Conservation (phyloP, 495 filamentous ascomycete species). For the Emericellopsis terricola region DNA sequence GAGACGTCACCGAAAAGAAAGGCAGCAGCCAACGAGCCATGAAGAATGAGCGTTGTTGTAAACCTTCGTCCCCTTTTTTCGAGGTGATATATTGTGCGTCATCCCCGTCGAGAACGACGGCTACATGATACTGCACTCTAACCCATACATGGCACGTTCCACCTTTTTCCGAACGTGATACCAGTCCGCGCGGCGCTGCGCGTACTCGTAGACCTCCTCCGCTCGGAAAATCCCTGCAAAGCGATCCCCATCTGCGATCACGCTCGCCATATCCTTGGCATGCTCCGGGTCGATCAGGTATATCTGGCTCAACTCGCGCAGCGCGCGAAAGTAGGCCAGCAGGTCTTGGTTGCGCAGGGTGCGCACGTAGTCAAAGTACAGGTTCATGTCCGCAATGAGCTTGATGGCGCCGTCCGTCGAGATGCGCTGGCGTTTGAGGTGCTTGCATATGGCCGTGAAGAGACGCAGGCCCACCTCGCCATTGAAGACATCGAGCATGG, state of each 20-base stretch:
- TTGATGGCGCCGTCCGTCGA: constrained; percentile 78
- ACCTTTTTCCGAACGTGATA: constrained; percentile 70
- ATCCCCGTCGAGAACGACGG: too few relatives aligned
- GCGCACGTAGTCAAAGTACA: constrained; percentile 71
- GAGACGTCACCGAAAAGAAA: too few relatives aligned
- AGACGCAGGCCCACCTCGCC: constrained; percentile 90
- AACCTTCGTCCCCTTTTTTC: too few relatives aligned
- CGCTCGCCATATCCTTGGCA: constrained; percentile 84
- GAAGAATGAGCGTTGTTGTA: too few relatives aligned
- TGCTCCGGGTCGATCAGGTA: constrained; percentile 78
- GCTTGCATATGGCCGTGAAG: constrained; percentile 83
- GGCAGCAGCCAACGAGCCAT: too few relatives aligned
- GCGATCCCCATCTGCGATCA: constrained; percentile 81
- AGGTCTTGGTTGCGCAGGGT: constrained; percentile 69
- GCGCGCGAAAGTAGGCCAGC: constrained; percentile 73
- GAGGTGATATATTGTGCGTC: too few relatives aligned
- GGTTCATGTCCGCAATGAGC: constrained; percentile 90
- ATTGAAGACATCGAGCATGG: constrained; percentile 95
- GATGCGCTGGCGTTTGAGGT: constrained; percentile 89
- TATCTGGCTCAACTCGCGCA: constrained; percentile 86
- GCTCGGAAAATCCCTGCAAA: constrained; percentile 85
- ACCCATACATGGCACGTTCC: constrained; percentile 93
- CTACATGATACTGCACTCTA: constrained; percentile 81
- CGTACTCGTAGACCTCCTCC: constrained; percentile 96
- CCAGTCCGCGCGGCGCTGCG: constrained; percentile 88